These are phyloP conservation scores for Babesia ovata DNA, from an alignment of 169 alveolate species.

Conservation along the genomic window DNA sequence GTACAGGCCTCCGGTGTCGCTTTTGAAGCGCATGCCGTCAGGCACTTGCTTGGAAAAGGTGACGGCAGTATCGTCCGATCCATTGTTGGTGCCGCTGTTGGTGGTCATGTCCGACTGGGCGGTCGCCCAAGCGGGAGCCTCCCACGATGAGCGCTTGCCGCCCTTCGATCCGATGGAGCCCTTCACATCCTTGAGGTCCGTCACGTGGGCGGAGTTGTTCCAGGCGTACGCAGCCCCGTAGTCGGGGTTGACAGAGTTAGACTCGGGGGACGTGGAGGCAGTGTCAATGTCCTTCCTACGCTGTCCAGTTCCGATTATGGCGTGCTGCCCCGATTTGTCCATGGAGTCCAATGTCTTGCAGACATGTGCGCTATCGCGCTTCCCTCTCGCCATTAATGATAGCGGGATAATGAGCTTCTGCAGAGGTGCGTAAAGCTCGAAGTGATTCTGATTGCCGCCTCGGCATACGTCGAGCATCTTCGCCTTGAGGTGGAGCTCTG, in stretches of 20 bases:
- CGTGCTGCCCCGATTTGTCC: slow-evolving; percentile 17
- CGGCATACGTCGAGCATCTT: slow-evolving; percentile 47
- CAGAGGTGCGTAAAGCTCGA: neutral
- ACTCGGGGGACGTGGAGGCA: slow-evolving; percentile 38
- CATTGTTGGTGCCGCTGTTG: slow-evolving; percentile 4
- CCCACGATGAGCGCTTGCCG: slow-evolving; percentile 6
- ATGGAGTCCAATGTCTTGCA: slow-evolving; percentile 16
- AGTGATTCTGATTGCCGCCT: slow-evolving; percentile 4
- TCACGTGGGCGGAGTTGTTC: slow-evolving; percentile 4
- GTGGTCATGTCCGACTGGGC: slow-evolving; percentile 20
- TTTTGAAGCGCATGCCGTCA: neutral
- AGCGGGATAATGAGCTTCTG: neutral
- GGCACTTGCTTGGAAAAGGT: neutral
- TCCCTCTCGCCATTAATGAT: slow-evolving; percentile 9
- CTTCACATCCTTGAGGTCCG: slow-evolving; percentile 14
- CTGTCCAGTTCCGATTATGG: neutral
- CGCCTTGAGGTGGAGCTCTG: neutral
- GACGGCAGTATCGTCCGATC: neutral
- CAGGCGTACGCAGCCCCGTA: slow-evolving; percentile 2
- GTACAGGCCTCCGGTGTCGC: neutral
- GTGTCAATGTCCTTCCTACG: slow-evolving; percentile 32
- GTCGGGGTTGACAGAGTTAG: slow-evolving; percentile 20
- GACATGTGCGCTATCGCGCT: neutral
- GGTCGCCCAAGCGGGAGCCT: neutral
- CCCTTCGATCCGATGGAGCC: neutral